Conservation (phyloP, 768 basidiomycete species). For the Boletus vinaceobasis region DNA sequence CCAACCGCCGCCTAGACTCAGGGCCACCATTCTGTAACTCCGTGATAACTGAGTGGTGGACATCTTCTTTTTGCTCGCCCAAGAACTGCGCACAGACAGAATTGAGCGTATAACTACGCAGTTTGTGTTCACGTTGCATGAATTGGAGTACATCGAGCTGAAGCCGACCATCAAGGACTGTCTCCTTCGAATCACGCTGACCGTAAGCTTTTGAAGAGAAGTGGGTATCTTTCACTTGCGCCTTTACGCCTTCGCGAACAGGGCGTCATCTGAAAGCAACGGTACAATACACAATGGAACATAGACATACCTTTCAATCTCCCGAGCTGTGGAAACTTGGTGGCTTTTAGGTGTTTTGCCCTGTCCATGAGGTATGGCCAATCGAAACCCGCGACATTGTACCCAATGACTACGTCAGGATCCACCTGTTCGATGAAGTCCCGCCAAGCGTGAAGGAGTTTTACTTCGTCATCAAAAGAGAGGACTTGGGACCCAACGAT, state of each 20-base stretch:
- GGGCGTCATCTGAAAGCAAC: conserved; percentile 2
- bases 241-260: conserved; percentile 54
- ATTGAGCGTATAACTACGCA: conserved; percentile 96
- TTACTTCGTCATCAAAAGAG: conserved; percentile 68
- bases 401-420: conserved; percentile 94
- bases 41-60: conserved; percentile 97
- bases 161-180: conserved; percentile 83
- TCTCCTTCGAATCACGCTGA: conserved; percentile 94
- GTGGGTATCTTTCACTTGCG: conserved; percentile 88
- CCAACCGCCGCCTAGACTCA: conserved; percentile 87
- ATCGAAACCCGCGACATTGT: conserved; percentile 94
- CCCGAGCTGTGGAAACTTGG: conserved; percentile 71
- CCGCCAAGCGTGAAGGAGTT: conserved; percentile 81
- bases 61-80: conserved; percentile 98
- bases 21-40: conserved; percentile 96
- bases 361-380: conserved; percentile 94
- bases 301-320: conserved; percentile 59
- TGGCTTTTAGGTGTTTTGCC: conserved; percentile 73
- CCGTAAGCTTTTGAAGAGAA: conserved; percentile 99
- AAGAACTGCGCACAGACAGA: conserved; percentile 97
- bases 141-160: conserved; percentile 96
- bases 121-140: conserved; percentile 98
- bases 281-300: background rate
- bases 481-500: conserved; percentile 98
- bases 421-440: conserved; percentile 88